Percentiles rank a stretch among this genome's conserved stretches.
Conservation (phyloP, 148 eudicot genomes). For the Chenopodium formosanum region DNA sequence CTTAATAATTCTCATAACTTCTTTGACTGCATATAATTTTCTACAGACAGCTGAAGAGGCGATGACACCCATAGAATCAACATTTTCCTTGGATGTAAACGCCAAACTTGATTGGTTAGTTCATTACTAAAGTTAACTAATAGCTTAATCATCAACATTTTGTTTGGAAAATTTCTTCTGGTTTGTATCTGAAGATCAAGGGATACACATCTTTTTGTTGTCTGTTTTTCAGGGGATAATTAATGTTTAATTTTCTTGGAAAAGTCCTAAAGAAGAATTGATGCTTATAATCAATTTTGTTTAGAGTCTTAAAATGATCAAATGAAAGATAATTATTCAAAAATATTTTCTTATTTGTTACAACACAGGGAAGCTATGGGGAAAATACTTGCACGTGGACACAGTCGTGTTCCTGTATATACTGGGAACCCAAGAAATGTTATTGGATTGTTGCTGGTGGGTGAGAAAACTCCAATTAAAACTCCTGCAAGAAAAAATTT, state of each 20-base stretch:
- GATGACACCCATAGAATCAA: constrained; percentile 98
- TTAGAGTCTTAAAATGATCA: constrained; percentile 1
- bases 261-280: neutral
- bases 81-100: constrained; percentile 88
- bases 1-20: neutral
- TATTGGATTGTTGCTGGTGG: constrained; percentile 89
- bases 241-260: neutral
- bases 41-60: constrained; percentile 95
- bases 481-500: neutral
- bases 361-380: constrained; percentile 92
- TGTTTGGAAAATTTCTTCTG: neutral
- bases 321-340: neutral
- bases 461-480: constrained; percentile 21
- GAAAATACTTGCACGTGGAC: constrained; percentile 90
- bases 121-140: constrained; percentile 7
- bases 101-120: constrained; percentile 89
- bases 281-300: constrained; percentile 8
- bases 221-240: neutral
- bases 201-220: too few relatives aligned
- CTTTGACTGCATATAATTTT: constrained; percentile 3
- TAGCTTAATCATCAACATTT: neutral
- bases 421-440: constrained; percentile 83
- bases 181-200: neutral
- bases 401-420: constrained; percentile 93
- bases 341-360: neutral